phyloP scores from a whole-genome alignment of 257 asterid genomes.

The Echium plantagineum region DNA sequence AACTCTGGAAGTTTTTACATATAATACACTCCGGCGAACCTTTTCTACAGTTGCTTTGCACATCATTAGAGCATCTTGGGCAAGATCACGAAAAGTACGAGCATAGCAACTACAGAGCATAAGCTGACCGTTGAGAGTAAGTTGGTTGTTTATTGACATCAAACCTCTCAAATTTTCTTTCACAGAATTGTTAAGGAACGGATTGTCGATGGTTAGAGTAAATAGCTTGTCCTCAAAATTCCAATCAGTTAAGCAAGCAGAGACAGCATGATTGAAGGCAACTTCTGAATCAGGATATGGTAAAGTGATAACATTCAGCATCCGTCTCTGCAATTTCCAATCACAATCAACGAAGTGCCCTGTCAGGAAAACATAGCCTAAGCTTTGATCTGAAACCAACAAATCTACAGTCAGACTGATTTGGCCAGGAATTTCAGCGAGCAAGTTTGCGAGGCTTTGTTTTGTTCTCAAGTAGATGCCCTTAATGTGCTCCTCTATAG shows the following conservation, averaged over 20 bases:
- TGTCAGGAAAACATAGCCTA: too few species aligned
- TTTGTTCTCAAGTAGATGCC: too few species aligned
- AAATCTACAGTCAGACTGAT: too few species aligned
- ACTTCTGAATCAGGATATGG: conserved; percentile 45
- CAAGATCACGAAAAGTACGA: conserved; percentile 39
- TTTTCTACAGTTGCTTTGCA: conserved; percentile 35
- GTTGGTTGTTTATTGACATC: conserved; percentile 34
- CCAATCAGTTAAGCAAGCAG: conserved; percentile 71
- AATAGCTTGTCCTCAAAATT: conserved; percentile 35
- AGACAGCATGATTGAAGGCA: conserved; percentile 37
- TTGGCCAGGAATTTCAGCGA: too few species aligned
- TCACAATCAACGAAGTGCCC: too few species aligned
- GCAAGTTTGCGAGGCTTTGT: too few species aligned
- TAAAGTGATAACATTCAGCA: too few species aligned
- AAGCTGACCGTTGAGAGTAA: conserved; percentile 56
- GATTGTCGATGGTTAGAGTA: conserved; percentile 40
- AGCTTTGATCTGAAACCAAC: too few species aligned
- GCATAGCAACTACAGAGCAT: conserved; percentile 55
- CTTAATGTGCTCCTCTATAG: too few species aligned
- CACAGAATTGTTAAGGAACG: conserved; percentile 21
- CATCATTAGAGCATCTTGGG: conserved; percentile 21
- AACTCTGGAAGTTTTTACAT: conserved; percentile 39
- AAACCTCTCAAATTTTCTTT: conserved; percentile 41
- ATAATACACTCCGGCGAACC: too few species aligned
- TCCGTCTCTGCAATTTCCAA: too few species aligned